Conservation (phyloP, 2,329 filamentous ascomycete genomes). For the Botryotinia globosa region DNA sequence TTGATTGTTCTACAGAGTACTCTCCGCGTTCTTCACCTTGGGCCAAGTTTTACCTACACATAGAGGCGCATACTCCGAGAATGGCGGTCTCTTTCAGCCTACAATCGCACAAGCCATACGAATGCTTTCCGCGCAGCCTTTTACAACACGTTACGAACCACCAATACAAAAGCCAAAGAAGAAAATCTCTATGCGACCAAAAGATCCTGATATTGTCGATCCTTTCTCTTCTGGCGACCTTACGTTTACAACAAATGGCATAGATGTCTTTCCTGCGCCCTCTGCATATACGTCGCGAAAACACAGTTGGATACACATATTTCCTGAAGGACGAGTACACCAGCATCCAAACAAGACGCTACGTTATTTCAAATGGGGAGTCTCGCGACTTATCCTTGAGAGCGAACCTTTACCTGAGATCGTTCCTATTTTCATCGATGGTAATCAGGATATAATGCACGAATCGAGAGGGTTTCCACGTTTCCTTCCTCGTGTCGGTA, state of each 20-base stretch:
- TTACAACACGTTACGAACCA: conserved; percentile 36
- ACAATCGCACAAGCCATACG: conserved; percentile 83
- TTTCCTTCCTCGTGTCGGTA: conserved; percentile 72
- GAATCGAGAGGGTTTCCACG: conserved; percentile 77
- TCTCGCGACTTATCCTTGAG: conserved; percentile 88
- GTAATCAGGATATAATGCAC: conserved; percentile 83
- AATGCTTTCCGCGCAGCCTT: conserved; percentile 65
- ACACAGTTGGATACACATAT: conserved; percentile 88
- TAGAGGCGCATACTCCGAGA: conserved; percentile 66
- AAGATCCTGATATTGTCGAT: conserved; percentile 44
- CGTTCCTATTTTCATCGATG: conserved; percentile 92
- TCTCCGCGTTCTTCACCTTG: conserved; percentile 77
- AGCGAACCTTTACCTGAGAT: conserved; percentile 82
- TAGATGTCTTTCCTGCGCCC: conserved; percentile 66
- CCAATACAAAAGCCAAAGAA: neutral
- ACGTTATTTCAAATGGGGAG: conserved; percentile 98
- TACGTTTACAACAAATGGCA: conserved; percentile 63
- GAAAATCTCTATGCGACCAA: conserved; percentile 19
- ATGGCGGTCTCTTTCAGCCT: conserved; percentile 86
- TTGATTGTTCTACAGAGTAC: conserved; percentile 48
- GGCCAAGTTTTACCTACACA: conserved; percentile 92
- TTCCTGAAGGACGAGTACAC: conserved; percentile 92
- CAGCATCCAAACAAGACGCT: conserved; percentile 76
- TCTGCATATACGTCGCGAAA: conserved; percentile 67
- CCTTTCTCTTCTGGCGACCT: conserved; percentile 50